phyloP scores from a whole-genome alignment of 352 stramenopile species.

The Pythium myriotylum region DNA sequence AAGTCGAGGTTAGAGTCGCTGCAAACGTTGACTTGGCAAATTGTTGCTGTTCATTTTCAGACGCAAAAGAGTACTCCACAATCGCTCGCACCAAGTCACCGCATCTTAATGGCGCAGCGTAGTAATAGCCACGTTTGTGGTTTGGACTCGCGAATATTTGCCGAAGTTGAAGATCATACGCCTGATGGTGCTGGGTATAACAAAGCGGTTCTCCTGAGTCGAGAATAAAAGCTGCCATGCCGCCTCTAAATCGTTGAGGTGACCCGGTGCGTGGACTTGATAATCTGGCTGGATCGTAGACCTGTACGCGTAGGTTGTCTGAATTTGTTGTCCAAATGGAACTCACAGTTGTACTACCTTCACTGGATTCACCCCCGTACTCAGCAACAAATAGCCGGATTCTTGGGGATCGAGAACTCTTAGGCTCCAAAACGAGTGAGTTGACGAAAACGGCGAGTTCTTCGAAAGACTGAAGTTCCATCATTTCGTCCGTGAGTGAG shows the following conservation, averaged over 20 bases:
- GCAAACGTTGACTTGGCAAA: conserved; percentile 6
- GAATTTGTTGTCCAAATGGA: conserved; percentile 10
- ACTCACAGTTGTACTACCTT: no score
- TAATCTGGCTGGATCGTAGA: conserved; percentile 1
- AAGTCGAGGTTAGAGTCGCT: not conserved
- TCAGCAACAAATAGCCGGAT: conserved; percentile 14
- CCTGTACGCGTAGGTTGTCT: not conserved
- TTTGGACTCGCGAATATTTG: no score
- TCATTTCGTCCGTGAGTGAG: not conserved
- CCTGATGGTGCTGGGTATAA: conserved; percentile 18
- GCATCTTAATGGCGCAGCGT: conserved; percentile 4
- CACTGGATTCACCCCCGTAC: not conserved
- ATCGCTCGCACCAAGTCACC: not conserved
- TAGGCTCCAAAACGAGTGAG: no score
- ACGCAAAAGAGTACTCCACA: conserved; percentile 14
- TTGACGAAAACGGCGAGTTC: not conserved
- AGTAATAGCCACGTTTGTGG: conserved; percentile 3
- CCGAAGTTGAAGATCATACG: conserved; percentile 7
- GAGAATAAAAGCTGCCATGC: conserved; percentile 17
- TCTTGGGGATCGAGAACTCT: not conserved
- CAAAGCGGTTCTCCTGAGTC: conserved; percentile 4
- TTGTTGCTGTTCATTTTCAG: not conserved
- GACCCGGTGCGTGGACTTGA: conserved; percentile 1
- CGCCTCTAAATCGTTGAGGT: not conserved
- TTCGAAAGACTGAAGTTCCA: not conserved